These are phyloP conservation scores for Ophiorrhiza pumila DNA, from an alignment of 257 asterid species.

Conservation along the genomic window DNA sequence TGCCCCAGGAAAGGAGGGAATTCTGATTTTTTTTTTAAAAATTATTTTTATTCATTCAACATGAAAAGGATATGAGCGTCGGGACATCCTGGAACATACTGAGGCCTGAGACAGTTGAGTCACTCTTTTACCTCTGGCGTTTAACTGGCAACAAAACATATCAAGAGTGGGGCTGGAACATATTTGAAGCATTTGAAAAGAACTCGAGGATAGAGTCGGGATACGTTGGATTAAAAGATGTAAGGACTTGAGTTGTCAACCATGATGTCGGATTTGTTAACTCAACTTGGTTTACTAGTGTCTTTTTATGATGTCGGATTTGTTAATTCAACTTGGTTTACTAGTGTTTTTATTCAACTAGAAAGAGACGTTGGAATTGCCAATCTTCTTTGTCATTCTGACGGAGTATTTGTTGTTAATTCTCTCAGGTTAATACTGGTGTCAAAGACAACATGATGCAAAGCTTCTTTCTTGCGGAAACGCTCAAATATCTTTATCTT, in stretches of 20 bases:
- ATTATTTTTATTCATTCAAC: background rate
- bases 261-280: background rate
- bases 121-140: slow-evolving; percentile 98
- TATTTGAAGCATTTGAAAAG: slow-evolving; percentile 97
- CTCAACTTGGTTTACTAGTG: background rate
- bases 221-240: slow-evolving; percentile 97
- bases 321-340: background rate
- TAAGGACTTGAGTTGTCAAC: slow-evolving; percentile 47
- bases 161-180: slow-evolving; percentile 99
- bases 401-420: slow-evolving; percentile 14
- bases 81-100: slow-evolving; percentile 99
- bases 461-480: slow-evolving; percentile 97
- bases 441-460: slow-evolving; percentile 99
- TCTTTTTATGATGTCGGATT: background rate
- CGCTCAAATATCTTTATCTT: slow-evolving; percentile 93
- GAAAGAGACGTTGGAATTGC: background rate
- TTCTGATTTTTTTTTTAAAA: slow-evolving; percentile 12
- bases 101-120: slow-evolving; percentile 99
- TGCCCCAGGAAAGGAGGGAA: background rate
- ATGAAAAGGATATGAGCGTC: slow-evolving; percentile 82
- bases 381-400: slow-evolving; percentile 4
- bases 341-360: background rate
- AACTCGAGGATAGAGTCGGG: slow-evolving; percentile 87
- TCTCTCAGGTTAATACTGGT: slow-evolving; percentile 81
- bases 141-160: slow-evolving; percentile 96